These are phyloP conservation scores for Gracilariopsis chorda DNA, from an alignment of 23 red algal genomes.

Conservation along the genomic window DNA sequence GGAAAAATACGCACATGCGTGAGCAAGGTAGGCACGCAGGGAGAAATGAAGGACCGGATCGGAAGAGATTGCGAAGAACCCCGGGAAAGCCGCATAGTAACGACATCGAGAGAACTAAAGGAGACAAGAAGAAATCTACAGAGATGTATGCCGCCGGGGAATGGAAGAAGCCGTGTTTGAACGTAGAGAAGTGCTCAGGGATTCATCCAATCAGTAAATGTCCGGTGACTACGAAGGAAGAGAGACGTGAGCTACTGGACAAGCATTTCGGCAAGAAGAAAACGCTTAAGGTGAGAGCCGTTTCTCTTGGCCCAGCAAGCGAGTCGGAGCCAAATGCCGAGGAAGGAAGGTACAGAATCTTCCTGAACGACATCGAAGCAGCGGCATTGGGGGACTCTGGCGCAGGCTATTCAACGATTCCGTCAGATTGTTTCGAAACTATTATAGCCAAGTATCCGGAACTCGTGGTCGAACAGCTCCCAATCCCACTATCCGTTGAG, in stretches of 20 bases:
- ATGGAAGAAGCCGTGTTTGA: background rate
- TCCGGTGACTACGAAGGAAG: background rate
- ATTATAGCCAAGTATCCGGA: background rate
- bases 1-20: background rate
- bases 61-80: background rate
- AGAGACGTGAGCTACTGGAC: background rate
- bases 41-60: background rate
- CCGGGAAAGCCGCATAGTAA: background rate
- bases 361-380: constrained; percentile 3
- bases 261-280: background rate
- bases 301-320: background rate
- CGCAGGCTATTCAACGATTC: background rate
- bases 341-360: background rate
- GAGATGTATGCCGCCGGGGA: background rate
- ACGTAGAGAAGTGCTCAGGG: background rate
- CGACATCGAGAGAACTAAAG: background rate
- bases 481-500: background rate
- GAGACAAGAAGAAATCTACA: background rate
- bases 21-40: background rate
- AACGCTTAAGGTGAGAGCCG: background rate
- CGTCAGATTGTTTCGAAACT: background rate
- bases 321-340: background rate
- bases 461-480: background rate
- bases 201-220: background rate
- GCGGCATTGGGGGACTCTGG: constrained; percentile 3